Base-by-base conservation (phyloP, 2,329 filamentous ascomycete species). In the Aspergillus persii region DNA sequence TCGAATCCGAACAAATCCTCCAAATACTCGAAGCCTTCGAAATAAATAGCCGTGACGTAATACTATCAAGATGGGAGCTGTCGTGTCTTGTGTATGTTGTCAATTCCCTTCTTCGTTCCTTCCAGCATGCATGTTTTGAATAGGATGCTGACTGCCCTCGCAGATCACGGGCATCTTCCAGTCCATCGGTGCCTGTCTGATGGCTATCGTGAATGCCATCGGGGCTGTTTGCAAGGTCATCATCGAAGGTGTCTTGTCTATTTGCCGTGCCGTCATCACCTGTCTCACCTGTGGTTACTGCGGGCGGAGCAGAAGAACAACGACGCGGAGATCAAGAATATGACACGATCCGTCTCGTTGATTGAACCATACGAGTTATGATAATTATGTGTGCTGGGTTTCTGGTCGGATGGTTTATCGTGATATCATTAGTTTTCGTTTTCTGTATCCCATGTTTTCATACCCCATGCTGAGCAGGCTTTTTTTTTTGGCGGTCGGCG, bases 61-160 rank as follows among this genome's bases (percentile, higher is more conserved):
- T 46, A 12, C 18, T 36, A 9, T 69, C 77, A 87, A 76, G 67
- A 94, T 95, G 91, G 91, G 91, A 80, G 90, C 89, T 77, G 87
- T 95, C 71, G 82, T 92, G 66, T 93, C 90, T 74, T 93, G 90
- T 74, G 90, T 94, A 90, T 71, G 89, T 84, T 54, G 26, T 39
- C 39, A 27, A 1, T 47, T 49, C n/a, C 41, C 49, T n/a, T n/a
- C 6, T 18, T 46, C 33, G 6, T 8, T 18, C 15, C 1, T 8
- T 49, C 36, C 30, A 39, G 33, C 48, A 46, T 49, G 39, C 49
- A 18, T 11, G 8, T 18, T 3, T 26, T 51, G 23, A 26, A 63
- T 69, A 64, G 72, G 64, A 46, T 53, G 57, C 64, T 65, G 56
- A 68, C 48, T 29, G n/a, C 5, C 29, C 18, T 57, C 18, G 31